Evolutionary conservation across 1,284 basidiomycete species (phyloP).

Genomic region (Waitea zeae): DNA sequence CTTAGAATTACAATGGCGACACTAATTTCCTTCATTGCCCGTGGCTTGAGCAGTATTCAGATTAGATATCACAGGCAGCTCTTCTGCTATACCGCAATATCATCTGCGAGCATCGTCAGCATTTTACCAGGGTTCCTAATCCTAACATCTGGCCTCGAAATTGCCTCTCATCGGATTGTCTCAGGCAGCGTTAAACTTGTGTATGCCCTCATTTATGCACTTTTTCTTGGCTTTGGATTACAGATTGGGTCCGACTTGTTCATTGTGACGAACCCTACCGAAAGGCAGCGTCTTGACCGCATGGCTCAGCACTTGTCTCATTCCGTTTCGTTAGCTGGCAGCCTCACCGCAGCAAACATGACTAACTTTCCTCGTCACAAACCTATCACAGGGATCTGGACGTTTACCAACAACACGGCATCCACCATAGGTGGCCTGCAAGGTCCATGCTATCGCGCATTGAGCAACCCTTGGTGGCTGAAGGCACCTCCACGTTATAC

Average conservation of each 20-base stretch:
- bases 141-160: slow-evolving; percentile 68
- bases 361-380: slow-evolving; percentile 53
- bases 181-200: slow-evolving; percentile 84
- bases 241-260: slow-evolving; percentile 81
- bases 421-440: too few relatives aligned
- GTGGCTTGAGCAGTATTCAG: slow-evolving; percentile 63
- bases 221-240: slow-evolving; percentile 76
- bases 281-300: slow-evolving; percentile 32
- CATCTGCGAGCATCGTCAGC: slow-evolving; percentile 65
- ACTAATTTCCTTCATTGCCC: slow-evolving; percentile 62
- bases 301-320: slow-evolving; percentile 33
- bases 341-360: slow-evolving; percentile 29
- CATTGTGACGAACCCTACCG: slow-evolving; percentile 52
- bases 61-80: slow-evolving; percentile 52
- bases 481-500: slow-evolving; percentile 67
- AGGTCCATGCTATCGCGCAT: slow-evolving; percentile 62
- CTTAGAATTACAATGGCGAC: slow-evolving; percentile 68
- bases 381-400: slow-evolving; percentile 56
- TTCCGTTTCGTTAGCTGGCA: too few relatives aligned
- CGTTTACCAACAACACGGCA: slow-evolving; percentile 38
- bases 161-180: slow-evolving; percentile 79
- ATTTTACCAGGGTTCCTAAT: slow-evolving; percentile 76
- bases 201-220: slow-evolving; percentile 75
- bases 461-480: slow-evolving; percentile 55
- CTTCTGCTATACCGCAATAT: slow-evolving; percentile 81